These are phyloP conservation scores for Vaccinium vitisidaea DNA, from an alignment of 148 eudicot genomes.

Conservation along the genomic window DNA sequence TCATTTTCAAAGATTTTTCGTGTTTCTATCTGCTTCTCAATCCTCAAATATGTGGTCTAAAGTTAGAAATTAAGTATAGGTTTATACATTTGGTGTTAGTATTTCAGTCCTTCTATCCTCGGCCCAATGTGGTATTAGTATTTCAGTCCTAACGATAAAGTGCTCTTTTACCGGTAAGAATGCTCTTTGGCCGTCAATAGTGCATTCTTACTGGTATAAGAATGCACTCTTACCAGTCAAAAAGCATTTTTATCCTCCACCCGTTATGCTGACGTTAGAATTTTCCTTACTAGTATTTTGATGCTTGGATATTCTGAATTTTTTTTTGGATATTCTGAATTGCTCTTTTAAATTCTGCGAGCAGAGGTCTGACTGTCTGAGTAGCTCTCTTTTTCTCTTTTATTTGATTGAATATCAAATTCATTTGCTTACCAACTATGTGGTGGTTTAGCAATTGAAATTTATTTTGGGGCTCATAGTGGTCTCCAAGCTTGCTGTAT, in stretches of 20 bases:
- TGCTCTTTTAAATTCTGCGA: neutral
- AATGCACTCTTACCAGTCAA: too few relatives aligned
- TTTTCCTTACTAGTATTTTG: neutral
- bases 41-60: neutral
- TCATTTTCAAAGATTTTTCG: neutral
- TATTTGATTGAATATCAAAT: neutral
- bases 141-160: too few relatives aligned
- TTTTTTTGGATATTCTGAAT: slow-evolving; percentile 4
- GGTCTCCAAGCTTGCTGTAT: neutral
- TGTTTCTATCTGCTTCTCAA: neutral
- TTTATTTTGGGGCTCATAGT: neutral
- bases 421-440: neutral
- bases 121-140: too few relatives aligned
- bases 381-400: neutral
- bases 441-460: neutral
- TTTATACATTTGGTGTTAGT: neutral
- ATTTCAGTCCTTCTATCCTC: neutral
- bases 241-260: too few relatives aligned
- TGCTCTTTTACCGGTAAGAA: too few relatives aligned
- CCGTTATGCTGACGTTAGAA: too few relatives aligned
- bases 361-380: neutral
- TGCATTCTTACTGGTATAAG: too few relatives aligned
- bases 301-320: neutral
- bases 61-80: neutral
- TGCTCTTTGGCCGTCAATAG: too few relatives aligned